Evolutionary conservation across 257 asterid species (phyloP).

Genomic region (Galeopsis tetrahit): DNA sequence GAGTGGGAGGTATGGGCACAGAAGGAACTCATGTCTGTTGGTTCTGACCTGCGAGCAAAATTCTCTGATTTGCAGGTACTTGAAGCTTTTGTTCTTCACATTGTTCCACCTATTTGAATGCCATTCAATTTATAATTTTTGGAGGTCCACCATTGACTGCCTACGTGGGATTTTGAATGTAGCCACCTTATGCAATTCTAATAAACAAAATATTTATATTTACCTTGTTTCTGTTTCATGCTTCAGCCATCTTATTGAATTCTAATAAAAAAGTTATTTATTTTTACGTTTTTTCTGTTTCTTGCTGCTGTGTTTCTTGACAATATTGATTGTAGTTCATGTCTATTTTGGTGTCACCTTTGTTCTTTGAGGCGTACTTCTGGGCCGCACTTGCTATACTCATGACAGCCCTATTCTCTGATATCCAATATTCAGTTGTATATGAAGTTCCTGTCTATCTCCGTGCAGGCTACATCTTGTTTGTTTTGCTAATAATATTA

Average conservation of each 20-base stretch:
- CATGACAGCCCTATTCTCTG: not conserved
- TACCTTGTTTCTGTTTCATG: not conserved
- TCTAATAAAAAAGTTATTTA: not conserved
- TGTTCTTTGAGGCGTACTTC: not conserved
- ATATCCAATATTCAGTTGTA: not conserved
- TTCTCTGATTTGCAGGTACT: slow-evolving; percentile 81
- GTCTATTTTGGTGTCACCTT: not conserved
- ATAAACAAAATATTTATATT: not conserved
- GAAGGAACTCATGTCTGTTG: slow-evolving; percentile 76
- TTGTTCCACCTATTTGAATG: slow-evolving; percentile 8
- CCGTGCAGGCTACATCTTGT: not conserved
- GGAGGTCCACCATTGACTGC: not conserved
- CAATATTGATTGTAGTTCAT: not conserved
- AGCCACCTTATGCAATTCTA: not conserved
- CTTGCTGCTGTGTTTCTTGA: not conserved
- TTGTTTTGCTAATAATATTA: not conserved
- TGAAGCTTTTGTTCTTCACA: slow-evolving; percentile 6
- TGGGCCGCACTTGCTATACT: not conserved
- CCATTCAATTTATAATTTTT: not conserved
- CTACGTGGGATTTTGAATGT: slow-evolving; percentile 2
- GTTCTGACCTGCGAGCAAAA: slow-evolving; percentile 80
- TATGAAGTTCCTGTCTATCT: not conserved
- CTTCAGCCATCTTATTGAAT: not conserved
- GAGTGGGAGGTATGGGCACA: slow-evolving; percentile 94
- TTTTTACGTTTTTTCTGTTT: not conserved